A percentile compares a stretch with the other conserved stretches of the same genome.
Evolutionary conservation across 2,329 filamentous ascomycete species (phyloP).

Genomic region (Diaporthe vexans): DNA sequence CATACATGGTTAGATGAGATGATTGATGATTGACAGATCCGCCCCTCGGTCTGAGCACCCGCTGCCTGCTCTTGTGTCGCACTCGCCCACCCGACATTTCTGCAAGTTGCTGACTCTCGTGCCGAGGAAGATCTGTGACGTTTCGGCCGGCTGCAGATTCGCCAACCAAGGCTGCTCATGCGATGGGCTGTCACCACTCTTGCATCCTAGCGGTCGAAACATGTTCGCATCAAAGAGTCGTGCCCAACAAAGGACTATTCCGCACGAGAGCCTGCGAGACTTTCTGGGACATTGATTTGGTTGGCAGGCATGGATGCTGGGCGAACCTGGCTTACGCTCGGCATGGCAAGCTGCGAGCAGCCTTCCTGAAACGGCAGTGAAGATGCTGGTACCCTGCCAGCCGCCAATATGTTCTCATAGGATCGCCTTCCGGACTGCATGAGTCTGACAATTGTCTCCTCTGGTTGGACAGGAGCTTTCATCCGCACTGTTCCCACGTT

Average conservation of each 20-base stretch:
- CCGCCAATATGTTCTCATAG: background rate
- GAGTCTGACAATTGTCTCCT: constrained; percentile 18
- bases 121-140: constrained; percentile 27
- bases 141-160: constrained; percentile 29
- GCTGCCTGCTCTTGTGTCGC: constrained; percentile 12
- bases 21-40: constrained; percentile 34
- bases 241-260: constrained; percentile 8
- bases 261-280: constrained; percentile 5
- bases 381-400: constrained; percentile 18
- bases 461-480: constrained; percentile 3
- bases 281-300: constrained; percentile 3
- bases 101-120: constrained; percentile 24
- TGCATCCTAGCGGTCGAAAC: constrained; percentile 16
- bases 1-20: constrained; percentile 28
- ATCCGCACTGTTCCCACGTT: background rate
- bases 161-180: constrained; percentile 9
- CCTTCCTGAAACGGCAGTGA: constrained; percentile 16
- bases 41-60: constrained; percentile 32
- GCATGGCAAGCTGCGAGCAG: constrained; percentile 23
- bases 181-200: constrained; percentile 13
- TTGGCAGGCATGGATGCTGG: background rate
- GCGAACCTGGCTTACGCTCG: constrained; percentile 5
- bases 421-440: constrained; percentile 1
- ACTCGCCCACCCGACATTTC: constrained; percentile 20
- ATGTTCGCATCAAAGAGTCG: constrained; percentile 17